phyloP scores from a whole-genome alignment of 768 basidiomycete genomes.

The Termitomyces sp. region DNA sequence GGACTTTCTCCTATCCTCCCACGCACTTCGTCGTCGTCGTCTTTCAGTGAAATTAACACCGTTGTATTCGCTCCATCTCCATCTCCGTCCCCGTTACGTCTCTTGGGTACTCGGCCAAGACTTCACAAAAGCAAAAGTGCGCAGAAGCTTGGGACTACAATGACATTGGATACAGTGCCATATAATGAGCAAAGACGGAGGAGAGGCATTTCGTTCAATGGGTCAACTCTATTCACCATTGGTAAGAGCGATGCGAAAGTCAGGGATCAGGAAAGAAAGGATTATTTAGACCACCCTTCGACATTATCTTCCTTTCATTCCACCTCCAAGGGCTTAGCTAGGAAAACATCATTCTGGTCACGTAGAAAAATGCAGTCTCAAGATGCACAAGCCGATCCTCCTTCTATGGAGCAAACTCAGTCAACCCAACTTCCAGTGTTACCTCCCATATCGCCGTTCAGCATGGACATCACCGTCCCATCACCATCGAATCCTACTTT shows the following conservation, averaged over 20 bases:
- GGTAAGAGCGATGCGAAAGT: constrained; percentile 36
- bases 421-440: constrained; percentile 25
- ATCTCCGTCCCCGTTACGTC: constrained; percentile 11
- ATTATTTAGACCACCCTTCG: constrained; percentile 10
- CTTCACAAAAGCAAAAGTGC: constrained; percentile 55
- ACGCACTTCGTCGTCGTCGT: constrained; percentile 34
- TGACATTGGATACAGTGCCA: constrained; percentile 16
- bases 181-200: constrained; percentile 27
- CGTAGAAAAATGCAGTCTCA: constrained; percentile 39
- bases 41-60: constrained; percentile 44
- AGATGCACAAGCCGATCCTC: neutral
- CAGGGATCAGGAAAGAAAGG: constrained; percentile 38
- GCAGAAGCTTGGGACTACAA: constrained; percentile 30
- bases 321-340: constrained; percentile 38
- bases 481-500: constrained; percentile 33
- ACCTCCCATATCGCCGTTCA: constrained; percentile 25
- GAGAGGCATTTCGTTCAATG: constrained; percentile 58
- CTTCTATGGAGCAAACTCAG: constrained; percentile 8
- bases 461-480: constrained; percentile 20
- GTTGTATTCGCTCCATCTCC: constrained; percentile 37
- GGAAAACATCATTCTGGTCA: constrained; percentile 68
- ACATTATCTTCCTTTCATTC: constrained; percentile 16
- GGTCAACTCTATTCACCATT: constrained; percentile 35
- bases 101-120: constrained; percentile 10
- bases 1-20: constrained; percentile 55